Conservation (phyloP, 306 rosid species). For the Trifolium dubium region DNA sequence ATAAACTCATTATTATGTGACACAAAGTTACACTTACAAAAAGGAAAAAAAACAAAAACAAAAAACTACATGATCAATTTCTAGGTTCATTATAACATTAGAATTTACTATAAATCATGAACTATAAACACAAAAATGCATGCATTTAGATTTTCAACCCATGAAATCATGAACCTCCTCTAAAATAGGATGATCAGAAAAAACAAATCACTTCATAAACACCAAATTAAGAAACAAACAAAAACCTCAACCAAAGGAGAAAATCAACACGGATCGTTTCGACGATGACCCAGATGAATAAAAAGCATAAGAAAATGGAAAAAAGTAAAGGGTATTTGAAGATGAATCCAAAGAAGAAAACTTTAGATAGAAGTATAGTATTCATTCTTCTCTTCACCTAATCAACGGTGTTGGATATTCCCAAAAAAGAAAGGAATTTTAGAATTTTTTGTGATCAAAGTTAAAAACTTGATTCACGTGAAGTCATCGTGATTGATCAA, state of each 20-base stretch:
- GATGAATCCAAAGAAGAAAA: constrained; percentile 45
- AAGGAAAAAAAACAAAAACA: background rate
- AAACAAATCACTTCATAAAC: constrained; percentile 6
- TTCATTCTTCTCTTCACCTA: constrained; percentile 49
- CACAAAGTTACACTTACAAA: constrained; percentile 33
- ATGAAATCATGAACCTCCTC: constrained; percentile 19
- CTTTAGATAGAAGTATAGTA: constrained; percentile 67
- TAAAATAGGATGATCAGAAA: constrained; percentile 26
- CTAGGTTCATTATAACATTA: constrained; percentile 39
- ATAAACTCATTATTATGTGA: constrained; percentile 59
- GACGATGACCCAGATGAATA: constrained; percentile 48
- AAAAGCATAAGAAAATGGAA: constrained; percentile 31
- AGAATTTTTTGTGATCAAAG: constrained; percentile 45
- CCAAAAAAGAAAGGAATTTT: constrained; percentile 58
- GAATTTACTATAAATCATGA: constrained; percentile 5
- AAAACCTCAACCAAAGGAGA: constrained; percentile 21
- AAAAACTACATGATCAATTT: constrained; percentile 39
- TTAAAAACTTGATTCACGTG: constrained; percentile 49
- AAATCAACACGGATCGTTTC: constrained; percentile 41
- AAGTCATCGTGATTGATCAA: constrained; percentile 53
- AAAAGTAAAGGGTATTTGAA: constrained; percentile 30
- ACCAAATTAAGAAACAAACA: constrained; percentile 10
- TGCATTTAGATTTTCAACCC: constrained; percentile 35
- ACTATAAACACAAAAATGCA: constrained; percentile 36
- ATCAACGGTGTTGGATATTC: constrained; percentile 63